A percentile compares a stretch with the other conserved stretches of the same genome.
Evolutionary conservation across 805 yeast genomes (phyloP).

Genomic region (Saccharomycopsis lassenensis): DNA sequence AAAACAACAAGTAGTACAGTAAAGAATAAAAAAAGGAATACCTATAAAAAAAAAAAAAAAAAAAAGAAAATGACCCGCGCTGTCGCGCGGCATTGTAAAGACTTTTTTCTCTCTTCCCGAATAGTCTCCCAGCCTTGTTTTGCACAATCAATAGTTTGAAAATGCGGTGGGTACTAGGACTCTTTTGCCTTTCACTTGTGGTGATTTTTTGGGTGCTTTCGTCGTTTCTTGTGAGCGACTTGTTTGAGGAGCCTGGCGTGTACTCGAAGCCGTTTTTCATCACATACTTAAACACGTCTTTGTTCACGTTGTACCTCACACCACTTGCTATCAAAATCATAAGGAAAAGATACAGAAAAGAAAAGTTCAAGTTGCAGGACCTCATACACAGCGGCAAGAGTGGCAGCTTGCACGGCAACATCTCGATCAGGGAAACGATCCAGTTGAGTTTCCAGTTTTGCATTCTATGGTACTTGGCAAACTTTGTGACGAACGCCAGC

Average conservation of each 20-base stretch:
- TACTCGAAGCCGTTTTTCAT: slow-evolving; percentile 88
- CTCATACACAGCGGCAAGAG: not conserved
- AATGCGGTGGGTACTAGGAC: slow-evolving; percentile 77
- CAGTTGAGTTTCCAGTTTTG: slow-evolving; percentile 71
- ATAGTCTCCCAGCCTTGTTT: no score
- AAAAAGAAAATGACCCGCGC: no score
- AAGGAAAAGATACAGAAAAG: slow-evolving; percentile 12
- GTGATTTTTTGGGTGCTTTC: slow-evolving; percentile 86
- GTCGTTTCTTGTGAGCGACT: slow-evolving; percentile 70
- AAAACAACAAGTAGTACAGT: no score
- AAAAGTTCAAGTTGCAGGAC: not conserved
- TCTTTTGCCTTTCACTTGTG: slow-evolving; percentile 60
- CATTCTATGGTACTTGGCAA: slow-evolving; percentile 82
- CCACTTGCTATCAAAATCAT: slow-evolving; percentile 35
- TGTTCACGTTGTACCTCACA: slow-evolving; percentile 67
- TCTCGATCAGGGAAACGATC: slow-evolving; percentile 51
- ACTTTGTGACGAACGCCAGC: slow-evolving; percentile 80
- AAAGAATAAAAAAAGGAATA: no score
- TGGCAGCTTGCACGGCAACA: slow-evolving; percentile 1
- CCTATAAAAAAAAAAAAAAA: no score
- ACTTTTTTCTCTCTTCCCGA: no score
- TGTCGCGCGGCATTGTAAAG: no score
- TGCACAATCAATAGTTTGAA: no score
- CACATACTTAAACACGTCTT: slow-evolving; percentile 83
- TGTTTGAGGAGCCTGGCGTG: slow-evolving; percentile 54